Evolutionary conservation across 164 flowering plant genomes (phyloP), one percentile per base, ranked within the genome.

Genomic region (Aristolochia contorta): DNA sequence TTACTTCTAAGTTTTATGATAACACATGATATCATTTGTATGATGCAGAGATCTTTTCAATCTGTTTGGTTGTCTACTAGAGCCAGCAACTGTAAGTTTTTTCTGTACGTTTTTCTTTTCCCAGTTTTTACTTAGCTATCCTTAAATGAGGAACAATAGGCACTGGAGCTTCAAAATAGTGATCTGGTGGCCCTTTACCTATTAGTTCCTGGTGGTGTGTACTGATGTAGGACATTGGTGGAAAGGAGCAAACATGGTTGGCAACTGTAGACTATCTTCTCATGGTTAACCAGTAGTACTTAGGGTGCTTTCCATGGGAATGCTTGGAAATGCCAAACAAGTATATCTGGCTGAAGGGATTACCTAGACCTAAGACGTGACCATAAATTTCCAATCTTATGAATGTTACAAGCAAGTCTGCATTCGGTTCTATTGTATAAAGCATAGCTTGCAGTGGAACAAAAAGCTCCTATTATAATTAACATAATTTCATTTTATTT

Each of bases 11-110:
- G n/a, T 33, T 27, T 33, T 16, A 12, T 27, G 23, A 43, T 12
- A 8, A 12, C 47, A 12, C 47, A 16, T 41, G 23, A n/a, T 2
- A 8, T 57, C 33, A 15, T 12, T 57, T 20, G 15, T 60, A 24
- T 37, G 45, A 30, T 73, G 67, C 81, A 88, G 96, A 37, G 96
- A 88, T 72, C 64, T 84, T 52, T 80, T 88, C 73, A 88, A 88
- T 62, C 71, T 88, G 60, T 62, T 78, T 57, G 92, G 96, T 58
- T 88, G 96, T 71, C 1, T 69, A 71, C 68, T 86, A 54, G 96
- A 88, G 68, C 90, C 92, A 43, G 85, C 84, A 21, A 86, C 92
- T 59, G 96, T 88, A 64, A 84, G 91, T 81, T n/a, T 33, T 45
- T 66, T 54, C 47, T 62, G 41, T 10, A 25, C 53, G 43, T 59